phyloP scores from a whole-genome alignment of 176 grass and related monocot species.

The Coix lacrymajobi region DNA sequence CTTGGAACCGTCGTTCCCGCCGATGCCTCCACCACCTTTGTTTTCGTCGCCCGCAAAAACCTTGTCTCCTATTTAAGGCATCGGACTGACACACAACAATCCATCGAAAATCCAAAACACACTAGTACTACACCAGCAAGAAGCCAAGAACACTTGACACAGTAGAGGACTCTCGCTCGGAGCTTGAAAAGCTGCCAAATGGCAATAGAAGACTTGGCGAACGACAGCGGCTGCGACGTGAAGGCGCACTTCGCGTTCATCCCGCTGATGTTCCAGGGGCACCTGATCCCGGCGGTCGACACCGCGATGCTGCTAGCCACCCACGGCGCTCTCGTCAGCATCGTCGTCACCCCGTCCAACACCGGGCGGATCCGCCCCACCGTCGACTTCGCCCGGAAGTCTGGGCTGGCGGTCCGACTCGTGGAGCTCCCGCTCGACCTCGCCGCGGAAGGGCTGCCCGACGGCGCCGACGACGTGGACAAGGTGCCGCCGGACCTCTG shows the following conservation, averaged over 20 bases:
- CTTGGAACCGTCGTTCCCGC: neutral
- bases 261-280: constrained; percentile 49
- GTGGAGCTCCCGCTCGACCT: constrained; percentile 31
- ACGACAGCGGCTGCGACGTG: neutral
- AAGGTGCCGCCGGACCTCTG: neutral
- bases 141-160: neutral
- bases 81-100: neutral
- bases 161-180: neutral
- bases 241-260: constrained; percentile 55
- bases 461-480: constrained; percentile 34
- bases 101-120: neutral
- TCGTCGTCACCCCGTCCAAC: constrained; percentile 45
- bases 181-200: neutral
- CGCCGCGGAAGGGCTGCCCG: constrained; percentile 19
- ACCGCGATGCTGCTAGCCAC: constrained; percentile 42
- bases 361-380: constrained; percentile 11
- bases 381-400: neutral
- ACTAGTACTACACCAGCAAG: too few species aligned
- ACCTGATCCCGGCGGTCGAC: constrained; percentile 51
- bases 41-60: neutral
- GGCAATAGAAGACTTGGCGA: neutral
- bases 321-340: constrained; percentile 33
- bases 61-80: neutral
- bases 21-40: neutral
- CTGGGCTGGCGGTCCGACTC: constrained; percentile 23